Conservation (phyloP, 208 protist genomes). For the Jaenimonas drosophilae region DNA sequence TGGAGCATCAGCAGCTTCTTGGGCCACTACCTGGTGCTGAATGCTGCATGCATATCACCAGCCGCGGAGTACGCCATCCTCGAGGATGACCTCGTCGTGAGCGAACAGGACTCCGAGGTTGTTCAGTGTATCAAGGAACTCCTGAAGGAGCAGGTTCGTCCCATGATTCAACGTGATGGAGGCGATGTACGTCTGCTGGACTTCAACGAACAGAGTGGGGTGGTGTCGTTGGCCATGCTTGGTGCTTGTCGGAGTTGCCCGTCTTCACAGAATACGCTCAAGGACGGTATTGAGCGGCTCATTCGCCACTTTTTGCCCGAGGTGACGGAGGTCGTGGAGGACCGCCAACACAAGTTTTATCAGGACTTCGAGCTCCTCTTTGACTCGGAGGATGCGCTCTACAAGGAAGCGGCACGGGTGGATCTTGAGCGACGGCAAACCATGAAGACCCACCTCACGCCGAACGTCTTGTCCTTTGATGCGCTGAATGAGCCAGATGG, state of each 20-base stretch:
- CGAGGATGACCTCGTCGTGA: constrained; percentile 68
- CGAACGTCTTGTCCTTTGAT: constrained; percentile 55
- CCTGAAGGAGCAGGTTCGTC: constrained; percentile 81
- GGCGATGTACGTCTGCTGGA: constrained; percentile 86
- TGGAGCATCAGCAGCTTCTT: constrained; percentile 85
- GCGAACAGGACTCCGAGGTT: constrained; percentile 73
- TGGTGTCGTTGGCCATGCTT: constrained; percentile 86
- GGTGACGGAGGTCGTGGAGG: constrained; percentile 72
- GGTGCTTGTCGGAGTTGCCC: constrained; percentile 87
- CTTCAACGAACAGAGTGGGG: constrained; percentile 80
- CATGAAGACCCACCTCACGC: constrained; percentile 33
- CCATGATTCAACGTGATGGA: constrained; percentile 91
- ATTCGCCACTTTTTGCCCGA: constrained; percentile 91
- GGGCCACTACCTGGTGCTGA: constrained; percentile 80
- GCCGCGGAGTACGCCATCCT: constrained; percentile 69
- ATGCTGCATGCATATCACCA: constrained; percentile 53
- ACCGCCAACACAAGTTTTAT: constrained; percentile 60
- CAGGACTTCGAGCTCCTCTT: constrained; percentile 74
- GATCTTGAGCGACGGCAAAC: constrained; percentile 40
- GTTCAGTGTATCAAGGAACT: constrained; percentile 92
- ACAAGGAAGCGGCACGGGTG: constrained; percentile 49
- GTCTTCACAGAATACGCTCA: constrained; percentile 84
- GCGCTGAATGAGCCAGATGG: constrained; percentile 81
- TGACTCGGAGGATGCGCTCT: constrained; percentile 68
- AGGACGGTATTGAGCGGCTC: constrained; percentile 86